Evolutionary conservation across 2,329 filamentous ascomycete genomes (phyloP).

Genomic region (Alternaria sp.): DNA sequence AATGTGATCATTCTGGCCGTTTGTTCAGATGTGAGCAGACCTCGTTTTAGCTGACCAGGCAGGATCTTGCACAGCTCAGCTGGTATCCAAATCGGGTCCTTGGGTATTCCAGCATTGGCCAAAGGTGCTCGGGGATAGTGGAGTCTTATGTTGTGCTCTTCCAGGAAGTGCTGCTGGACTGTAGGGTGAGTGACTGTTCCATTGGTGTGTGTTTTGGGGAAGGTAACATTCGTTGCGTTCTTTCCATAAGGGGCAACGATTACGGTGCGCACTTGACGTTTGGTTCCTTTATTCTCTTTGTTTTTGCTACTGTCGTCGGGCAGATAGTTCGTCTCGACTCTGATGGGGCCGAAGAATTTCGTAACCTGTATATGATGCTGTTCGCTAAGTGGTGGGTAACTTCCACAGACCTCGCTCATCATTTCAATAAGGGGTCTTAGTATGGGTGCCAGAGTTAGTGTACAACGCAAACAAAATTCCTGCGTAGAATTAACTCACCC

Average conservation of each 20-base stretch:
- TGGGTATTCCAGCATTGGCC: constrained; percentile 37
- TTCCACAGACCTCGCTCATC: constrained; percentile 34
- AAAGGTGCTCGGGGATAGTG: constrained; percentile 32
- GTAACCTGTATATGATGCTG: constrained; percentile 12
- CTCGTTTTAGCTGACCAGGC: constrained; percentile 42
- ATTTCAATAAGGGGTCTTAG: constrained; percentile 45
- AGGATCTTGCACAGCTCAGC: constrained; percentile 44
- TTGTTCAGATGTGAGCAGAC: constrained; percentile 37
- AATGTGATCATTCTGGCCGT: constrained; percentile 47
- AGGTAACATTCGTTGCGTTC: constrained; percentile 44
- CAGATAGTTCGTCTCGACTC: constrained; percentile 54
- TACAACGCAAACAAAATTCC: background rate
- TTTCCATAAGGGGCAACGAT: constrained; percentile 46
- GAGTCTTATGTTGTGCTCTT: constrained; percentile 34
- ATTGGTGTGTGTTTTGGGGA: constrained; percentile 20
- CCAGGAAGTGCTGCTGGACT: constrained; percentile 34
- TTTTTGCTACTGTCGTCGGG: constrained; percentile 45
- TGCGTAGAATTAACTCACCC: constrained; percentile 23
- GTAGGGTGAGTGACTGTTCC: constrained; percentile 22
- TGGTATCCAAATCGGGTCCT: constrained; percentile 43
- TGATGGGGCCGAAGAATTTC: constrained; percentile 51
- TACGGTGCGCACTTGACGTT: constrained; percentile 52
- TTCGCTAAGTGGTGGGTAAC: constrained; percentile 18
- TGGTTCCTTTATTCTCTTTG: constrained; percentile 40
- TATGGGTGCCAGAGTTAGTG: background rate